A percentile compares a stretch with the other conserved stretches of the same genome.
phyloP scores from a whole-genome alignment of 2,329 filamentous ascomycete genomes.

The Zymoseptoria tritici region DNA sequence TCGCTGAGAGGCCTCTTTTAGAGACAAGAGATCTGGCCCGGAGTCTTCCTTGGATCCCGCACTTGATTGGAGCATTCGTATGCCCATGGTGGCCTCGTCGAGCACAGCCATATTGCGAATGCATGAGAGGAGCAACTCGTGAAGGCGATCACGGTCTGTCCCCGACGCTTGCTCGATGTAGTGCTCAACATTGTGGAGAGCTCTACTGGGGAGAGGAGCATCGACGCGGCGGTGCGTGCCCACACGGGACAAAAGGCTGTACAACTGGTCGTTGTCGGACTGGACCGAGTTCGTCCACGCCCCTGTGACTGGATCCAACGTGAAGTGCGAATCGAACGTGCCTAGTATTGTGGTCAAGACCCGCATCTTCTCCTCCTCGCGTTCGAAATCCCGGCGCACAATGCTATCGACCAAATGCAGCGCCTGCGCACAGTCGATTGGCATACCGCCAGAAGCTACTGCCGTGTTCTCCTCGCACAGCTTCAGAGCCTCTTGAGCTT shows the following conservation, averaged over 20 bases:
- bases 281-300: neutral
- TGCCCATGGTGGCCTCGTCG: slow-evolving; percentile 1
- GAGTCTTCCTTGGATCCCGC: neutral
- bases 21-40: neutral
- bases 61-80: neutral
- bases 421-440: neutral
- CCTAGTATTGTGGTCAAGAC: neutral
- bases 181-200: neutral
- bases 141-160: neutral
- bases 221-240: neutral
- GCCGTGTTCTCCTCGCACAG: neutral
- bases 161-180: neutral
- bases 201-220: neutral
- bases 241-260: neutral
- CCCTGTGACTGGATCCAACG: neutral
- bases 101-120: neutral
- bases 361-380: neutral
- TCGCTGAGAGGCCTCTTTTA: neutral
- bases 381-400: neutral
- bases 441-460: neutral
- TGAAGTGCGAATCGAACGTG: neutral
- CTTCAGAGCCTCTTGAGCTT: neutral
- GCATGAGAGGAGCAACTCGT: neutral
- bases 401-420: neutral
- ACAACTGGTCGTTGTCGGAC: neutral